Percentiles rank a stretch among this genome's conserved stretches.
phyloP scores from a whole-genome alignment of 2,329 filamentous ascomycete genomes.

The Monilinia fructigena region DNA sequence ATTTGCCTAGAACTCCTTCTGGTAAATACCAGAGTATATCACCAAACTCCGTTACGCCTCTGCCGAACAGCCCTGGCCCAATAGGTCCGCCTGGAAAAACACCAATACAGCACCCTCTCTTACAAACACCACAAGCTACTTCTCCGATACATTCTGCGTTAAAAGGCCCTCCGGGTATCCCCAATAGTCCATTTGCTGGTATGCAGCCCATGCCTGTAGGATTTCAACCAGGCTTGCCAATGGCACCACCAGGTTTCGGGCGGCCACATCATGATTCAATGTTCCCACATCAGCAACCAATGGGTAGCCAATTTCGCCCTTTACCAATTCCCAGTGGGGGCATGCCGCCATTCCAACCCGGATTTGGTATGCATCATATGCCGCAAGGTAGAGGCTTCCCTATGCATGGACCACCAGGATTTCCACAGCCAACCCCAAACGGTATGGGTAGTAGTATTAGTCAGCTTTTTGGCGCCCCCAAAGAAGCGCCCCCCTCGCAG shows the following conservation, averaged over 20 bases:
- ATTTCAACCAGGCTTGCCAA: conserved; percentile 48
- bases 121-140: conserved; percentile 61
- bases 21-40: conserved; percentile 57
- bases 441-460: conserved; percentile 43
- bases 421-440: conserved; percentile 48
- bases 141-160: conserved; percentile 61
- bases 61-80: conserved; percentile 63
- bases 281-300: conserved; percentile 54
- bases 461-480: conserved; percentile 43
- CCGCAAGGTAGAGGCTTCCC: conserved; percentile 48
- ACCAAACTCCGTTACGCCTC: conserved; percentile 60
- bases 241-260: conserved; percentile 47
- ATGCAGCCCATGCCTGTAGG: conserved; percentile 57
- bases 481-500: conserved; percentile 47
- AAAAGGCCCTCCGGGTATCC: conserved; percentile 57
- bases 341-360: conserved; percentile 52
- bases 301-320: conserved; percentile 54
- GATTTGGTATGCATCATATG: conserved; percentile 61
- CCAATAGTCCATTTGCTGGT: conserved; percentile 46
- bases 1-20: conserved; percentile 64
- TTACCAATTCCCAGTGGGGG: conserved; percentile 49
- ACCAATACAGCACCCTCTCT: conserved; percentile 49
- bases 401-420: conserved; percentile 53
- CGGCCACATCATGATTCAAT: conserved; percentile 50
- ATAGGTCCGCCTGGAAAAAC: conserved; percentile 62